Base-by-base conservation (phyloP, 2,329 filamentous ascomycete species). In the Diplodia corticola region DNA sequence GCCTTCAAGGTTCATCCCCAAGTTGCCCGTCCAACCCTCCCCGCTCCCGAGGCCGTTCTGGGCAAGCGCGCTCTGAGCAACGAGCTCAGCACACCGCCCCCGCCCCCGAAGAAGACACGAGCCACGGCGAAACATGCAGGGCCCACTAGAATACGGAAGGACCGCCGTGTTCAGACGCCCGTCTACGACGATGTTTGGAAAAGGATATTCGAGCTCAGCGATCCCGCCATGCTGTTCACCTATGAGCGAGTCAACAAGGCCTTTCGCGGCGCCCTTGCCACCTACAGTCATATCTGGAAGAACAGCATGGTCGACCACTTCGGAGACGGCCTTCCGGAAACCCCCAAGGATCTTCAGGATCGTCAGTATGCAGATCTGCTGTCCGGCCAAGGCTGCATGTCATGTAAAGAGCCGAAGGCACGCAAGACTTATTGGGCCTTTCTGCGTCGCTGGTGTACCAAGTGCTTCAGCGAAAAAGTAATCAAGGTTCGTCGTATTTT, bases 401-500 rank as follows among this genome's bases (percentile, higher is more conserved):
- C 72, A 33, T 80, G 78, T 68, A 69, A 70, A 15, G 71, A 76
- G 13, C 70, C 69, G 5, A 73, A 71, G 37, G 77, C 77, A 6
- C 73, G 78, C 68, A 80, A 79, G 69, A 78, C 77, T 4, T 80
- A 80, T 66, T 80, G 79, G 79, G 76, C 76, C 1, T 80, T 80
- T 59, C 73, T 77, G 24, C 74, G 77, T 12, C 75, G 79, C n/a
- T 80, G 77, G 77, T 80, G 79, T 69, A 76, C 77, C 60, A 68
- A 69, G 9, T 80, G 78, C 67, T 70, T 80, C 57, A 71, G 73
- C 17, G 68, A 69, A 10, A 78, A 78, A 61, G 75, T 73, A 5
- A 65, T 70, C 33, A 65, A 66, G 64, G 73, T 71, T 60, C 33
- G 68, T 57, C 44, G 20, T 30, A 54, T 28, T 44, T 53, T 53